Evolutionary conservation across 2,329 filamentous ascomycete genomes (phyloP), one percentile per base, ranked within the genome.

Genomic region (Orbilia blumenaviensis): DNA sequence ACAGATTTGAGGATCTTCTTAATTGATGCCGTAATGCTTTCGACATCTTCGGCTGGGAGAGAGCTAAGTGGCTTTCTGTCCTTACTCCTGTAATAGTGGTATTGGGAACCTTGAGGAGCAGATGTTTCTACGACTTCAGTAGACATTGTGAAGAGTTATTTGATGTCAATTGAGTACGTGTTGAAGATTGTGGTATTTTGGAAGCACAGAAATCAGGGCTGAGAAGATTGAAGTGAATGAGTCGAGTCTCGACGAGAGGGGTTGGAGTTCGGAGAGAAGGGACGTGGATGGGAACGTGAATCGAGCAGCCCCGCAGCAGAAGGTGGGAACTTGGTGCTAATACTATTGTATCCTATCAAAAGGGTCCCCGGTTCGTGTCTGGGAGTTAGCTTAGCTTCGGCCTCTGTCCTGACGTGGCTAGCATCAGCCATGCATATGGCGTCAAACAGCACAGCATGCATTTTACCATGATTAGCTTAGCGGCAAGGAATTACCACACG

Each of bases 21-120:
- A 6, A 68, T 63, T 14, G 63, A 21, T 12, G 46, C 27, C 18
- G 46, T 62, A 29, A 42, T 50, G 6, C 56, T 48, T 16, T 68
- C 71, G 21, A 68, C 25, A 38, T 75, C 71, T 18, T 62, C 63
- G 8, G 54, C 38, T 4, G 63, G 46, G 7, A 75, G 64, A 7
- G 71, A 68, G 63, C 71, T 50, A 32, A 75, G 71, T 32, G 71
- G 56, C 56, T 75, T 75, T 56, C 44, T 75, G 41, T 75, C 58
- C 2, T 60, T 56, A 58, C 71, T 75, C 16, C 29, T 68, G 29
- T 75, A 75, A 56, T 75, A 75, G 38, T 58, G 44, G 38, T 75
- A 75, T 34, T 34, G 12, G 8, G 29, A 46, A 14, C 29, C 38
- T 10, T 61, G 21, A 14, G 68, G 36, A 27, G 25, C 18, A 7